Evolutionary conservation across 495 filamentous ascomycete genomes (phyloP).

Genomic region (Tuber indicum): DNA sequence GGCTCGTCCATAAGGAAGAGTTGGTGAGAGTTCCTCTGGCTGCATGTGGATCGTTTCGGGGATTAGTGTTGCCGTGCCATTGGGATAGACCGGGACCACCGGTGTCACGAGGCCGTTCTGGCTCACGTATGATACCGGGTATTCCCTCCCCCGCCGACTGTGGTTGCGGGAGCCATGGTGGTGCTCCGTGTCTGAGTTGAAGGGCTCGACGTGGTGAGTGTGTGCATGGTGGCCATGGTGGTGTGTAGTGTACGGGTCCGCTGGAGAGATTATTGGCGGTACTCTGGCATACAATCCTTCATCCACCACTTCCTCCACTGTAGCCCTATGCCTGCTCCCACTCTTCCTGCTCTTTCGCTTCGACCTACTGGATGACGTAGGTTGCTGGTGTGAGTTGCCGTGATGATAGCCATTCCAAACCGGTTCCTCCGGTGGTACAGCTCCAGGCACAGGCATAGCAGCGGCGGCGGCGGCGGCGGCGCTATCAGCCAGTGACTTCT

Average conservation of each 20-base stretch:
- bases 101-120: constrained; percentile 41
- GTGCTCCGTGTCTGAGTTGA: constrained; percentile 26
- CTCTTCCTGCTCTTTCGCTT: constrained; percentile 19
- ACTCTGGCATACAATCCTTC: constrained; percentile 23
- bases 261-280: constrained; percentile 10
- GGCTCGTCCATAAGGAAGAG: constrained; percentile 13
- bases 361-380: constrained; percentile 14
- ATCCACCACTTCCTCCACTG: constrained; percentile 25
- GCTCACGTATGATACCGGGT: constrained; percentile 44
- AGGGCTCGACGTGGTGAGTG: constrained; percentile 21
- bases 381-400: constrained; percentile 17
- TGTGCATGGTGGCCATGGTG: constrained; percentile 20
- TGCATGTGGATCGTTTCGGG: constrained; percentile 44
- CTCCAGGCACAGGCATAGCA: constrained; percentile 21
- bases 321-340: constrained; percentile 18
- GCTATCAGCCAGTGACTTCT: constrained; percentile 26
- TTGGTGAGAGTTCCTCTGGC: constrained; percentile 28
- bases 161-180: constrained; percentile 21
- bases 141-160: constrained; percentile 25
- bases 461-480: constrained; percentile 18
- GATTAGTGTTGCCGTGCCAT: constrained; percentile 43
- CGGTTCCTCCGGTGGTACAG: constrained; percentile 17
- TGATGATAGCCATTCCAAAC: constrained; percentile 24
- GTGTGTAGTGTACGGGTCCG: constrained; percentile 14
- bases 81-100: constrained; percentile 47